These are phyloP conservation scores for Fusarium citri DNA, from an alignment of 2,329 filamentous ascomycete genomes.

Conservation along the genomic window DNA sequence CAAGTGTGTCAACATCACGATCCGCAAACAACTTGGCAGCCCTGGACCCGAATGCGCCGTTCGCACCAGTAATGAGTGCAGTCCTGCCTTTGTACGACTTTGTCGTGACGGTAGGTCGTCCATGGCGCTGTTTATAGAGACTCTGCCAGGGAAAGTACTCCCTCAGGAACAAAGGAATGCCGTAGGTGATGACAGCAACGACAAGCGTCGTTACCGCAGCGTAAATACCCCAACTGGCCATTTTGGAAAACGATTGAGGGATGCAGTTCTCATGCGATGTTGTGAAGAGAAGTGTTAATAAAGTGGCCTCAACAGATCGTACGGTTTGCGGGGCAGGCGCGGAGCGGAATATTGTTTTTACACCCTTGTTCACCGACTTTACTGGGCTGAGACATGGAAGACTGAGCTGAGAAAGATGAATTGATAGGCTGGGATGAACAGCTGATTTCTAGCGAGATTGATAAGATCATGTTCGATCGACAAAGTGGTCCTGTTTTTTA, in stretches of 20 bases:
- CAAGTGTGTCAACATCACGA: slow-evolving; percentile 50
- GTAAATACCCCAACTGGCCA: slow-evolving; percentile 29
- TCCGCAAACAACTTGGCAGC: slow-evolving; percentile 52
- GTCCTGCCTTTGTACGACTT: slow-evolving; percentile 53
- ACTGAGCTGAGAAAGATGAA: background rate
- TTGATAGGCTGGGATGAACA: background rate
- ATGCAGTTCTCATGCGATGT: background rate
- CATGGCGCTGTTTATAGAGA: slow-evolving; percentile 49
- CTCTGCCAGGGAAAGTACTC: slow-evolving; percentile 53
- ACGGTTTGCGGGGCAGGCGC: slow-evolving; percentile 37
- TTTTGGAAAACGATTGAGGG: background rate
- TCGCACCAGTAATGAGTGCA: slow-evolving; percentile 52
- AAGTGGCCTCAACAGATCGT: slow-evolving; percentile 19
- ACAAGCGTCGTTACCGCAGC: slow-evolving; percentile 29
- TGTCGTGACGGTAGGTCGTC: slow-evolving; percentile 50
- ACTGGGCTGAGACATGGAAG: background rate
- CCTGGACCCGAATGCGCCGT: slow-evolving; percentile 52
- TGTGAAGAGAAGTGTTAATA: slow-evolving; percentile 13
- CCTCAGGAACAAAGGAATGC: slow-evolving; percentile 48
- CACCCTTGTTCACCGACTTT: slow-evolving; percentile 28
- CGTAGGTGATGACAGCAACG: slow-evolving; percentile 43
- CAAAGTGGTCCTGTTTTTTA: background rate
- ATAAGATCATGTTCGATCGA: background rate
- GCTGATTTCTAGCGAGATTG: background rate
- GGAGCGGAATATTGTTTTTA: slow-evolving; percentile 39